phyloP scores from a whole-genome alignment of 140 eudicot genomes.

The Bidens hawaiensis region DNA sequence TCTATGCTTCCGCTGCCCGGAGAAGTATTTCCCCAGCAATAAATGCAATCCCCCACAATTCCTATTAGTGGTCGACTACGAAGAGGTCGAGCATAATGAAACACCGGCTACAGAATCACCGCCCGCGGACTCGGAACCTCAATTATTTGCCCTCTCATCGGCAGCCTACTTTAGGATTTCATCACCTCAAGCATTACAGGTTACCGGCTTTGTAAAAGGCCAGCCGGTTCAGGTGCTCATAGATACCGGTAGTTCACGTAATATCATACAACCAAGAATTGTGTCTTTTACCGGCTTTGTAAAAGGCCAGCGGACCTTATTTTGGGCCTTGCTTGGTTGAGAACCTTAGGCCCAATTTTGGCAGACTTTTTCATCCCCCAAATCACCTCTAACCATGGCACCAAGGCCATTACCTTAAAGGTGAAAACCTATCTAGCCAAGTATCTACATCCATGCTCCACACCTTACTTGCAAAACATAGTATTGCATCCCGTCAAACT shows the following conservation, averaged over 20 bases:
- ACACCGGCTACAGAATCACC: no score
- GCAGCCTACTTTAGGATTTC: no score
- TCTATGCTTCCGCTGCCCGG: no score
- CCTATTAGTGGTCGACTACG: no score
- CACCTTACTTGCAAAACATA: neutral
- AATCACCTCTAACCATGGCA: neutral
- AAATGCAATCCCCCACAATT: no score
- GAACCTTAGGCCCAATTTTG: neutral
- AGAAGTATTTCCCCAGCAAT: no score
- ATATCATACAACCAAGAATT: neutral
- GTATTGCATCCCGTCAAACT: neutral
- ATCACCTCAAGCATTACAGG: neutral
- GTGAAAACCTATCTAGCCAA: no score
- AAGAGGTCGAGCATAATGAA: no score
- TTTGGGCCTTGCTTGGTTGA: neutral
- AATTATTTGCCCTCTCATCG: neutral
- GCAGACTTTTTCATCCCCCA: neutral
- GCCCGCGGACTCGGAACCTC: no score
- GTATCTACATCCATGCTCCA: neutral
- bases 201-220: neutral
- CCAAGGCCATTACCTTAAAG: no score
- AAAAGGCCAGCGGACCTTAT: neutral
- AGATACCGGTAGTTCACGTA: no score
- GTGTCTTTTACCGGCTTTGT: neutral
- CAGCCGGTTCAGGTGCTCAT: neutral